A percentile compares a stretch with the other conserved stretches of the same genome.
phyloP scores from a whole-genome alignment of 1,284 basidiomycete genomes.

The Ganoderma multipileum region DNA sequence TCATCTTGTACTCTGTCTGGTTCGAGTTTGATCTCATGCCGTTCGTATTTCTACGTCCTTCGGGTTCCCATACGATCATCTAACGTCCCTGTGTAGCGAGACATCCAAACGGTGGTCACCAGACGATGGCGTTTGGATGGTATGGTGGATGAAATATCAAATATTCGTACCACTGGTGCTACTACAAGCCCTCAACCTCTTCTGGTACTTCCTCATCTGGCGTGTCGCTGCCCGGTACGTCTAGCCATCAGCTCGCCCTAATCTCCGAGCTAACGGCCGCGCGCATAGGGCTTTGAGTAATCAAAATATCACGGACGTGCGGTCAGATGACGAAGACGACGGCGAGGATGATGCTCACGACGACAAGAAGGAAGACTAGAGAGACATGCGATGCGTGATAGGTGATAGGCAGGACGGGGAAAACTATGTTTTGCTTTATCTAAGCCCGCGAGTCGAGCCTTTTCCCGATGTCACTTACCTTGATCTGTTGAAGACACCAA shows the following conservation, averaged over 20 bases:
- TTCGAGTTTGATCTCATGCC: constrained; percentile 81
- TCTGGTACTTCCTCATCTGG: constrained; percentile 89
- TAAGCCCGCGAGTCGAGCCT: neutral
- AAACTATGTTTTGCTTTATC: neutral
- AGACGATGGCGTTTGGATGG: constrained; percentile 75
- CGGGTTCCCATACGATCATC: neutral
- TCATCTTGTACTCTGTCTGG: constrained; percentile 91
- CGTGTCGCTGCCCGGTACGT: constrained; percentile 62
- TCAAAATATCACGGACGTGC: constrained; percentile 49
- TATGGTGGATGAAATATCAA: constrained; percentile 83
- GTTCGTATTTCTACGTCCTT: constrained; percentile 52
- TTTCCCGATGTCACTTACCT: neutral
- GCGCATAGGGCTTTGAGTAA: constrained; percentile 32
- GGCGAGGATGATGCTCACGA: constrained; percentile 46
- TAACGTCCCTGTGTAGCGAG: constrained; percentile 49
- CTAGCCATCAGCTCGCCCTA: neutral
- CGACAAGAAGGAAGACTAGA: constrained; percentile 45
- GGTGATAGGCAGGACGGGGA: neutral
- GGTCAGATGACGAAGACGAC: constrained; percentile 77
- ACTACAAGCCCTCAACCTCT: constrained; percentile 86
- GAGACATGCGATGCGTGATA: constrained; percentile 26
- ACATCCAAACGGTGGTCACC: constrained; percentile 66
- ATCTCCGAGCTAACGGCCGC: neutral
- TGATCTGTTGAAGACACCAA: neutral
- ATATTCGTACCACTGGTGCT: constrained; percentile 79